phyloP scores from a whole-genome alignment of 352 stramenopile species.

The Phytophthora pinifolia region DNA sequence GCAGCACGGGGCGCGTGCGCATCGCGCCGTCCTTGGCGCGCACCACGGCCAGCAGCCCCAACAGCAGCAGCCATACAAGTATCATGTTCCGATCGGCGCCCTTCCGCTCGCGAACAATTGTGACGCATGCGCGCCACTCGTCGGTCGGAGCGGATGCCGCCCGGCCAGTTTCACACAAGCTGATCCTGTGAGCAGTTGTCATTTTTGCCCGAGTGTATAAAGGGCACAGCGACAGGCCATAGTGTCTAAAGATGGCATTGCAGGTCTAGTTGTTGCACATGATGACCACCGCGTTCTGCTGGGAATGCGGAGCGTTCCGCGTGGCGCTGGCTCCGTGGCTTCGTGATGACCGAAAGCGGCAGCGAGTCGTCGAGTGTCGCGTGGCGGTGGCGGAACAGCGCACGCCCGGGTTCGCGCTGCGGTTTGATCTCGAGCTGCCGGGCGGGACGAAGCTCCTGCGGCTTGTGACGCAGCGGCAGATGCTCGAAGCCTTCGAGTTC shows the following conservation, averaged over 20 bases:
- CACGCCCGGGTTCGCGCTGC: slow-evolving; percentile 44
- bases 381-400: slow-evolving; percentile 41
- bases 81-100: not conserved
- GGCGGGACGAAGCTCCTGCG: slow-evolving; percentile 10
- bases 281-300: slow-evolving; percentile 22
- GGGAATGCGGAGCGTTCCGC: slow-evolving; percentile 16
- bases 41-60: not conserved
- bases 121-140: slow-evolving; percentile 18
- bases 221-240: too few species aligned
- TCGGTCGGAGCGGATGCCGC: slow-evolving; percentile 3
- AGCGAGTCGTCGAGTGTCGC: slow-evolving; percentile 20
- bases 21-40: slow-evolving; percentile 10
- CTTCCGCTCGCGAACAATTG: slow-evolving; percentile 8
- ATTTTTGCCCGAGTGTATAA: too few species aligned
- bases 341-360: slow-evolving; percentile 11
- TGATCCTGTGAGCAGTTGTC: too few species aligned
- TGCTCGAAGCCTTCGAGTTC: slow-evolving; percentile 43
- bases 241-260: not conserved
- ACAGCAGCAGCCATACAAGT: slow-evolving; percentile 9
- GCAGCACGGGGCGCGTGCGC: slow-evolving; percentile 57
- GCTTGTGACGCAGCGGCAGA: slow-evolving; percentile 52
- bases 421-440: slow-evolving; percentile 31
- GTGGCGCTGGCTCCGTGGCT: slow-evolving; percentile 31
- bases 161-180: slow-evolving; percentile 15
- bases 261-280: not conserved